Evolutionary conservation across 2,329 filamentous ascomycete genomes (phyloP), one percentile per base, ranked within the genome.

Genomic region (Colletotrichum limetticola): DNA sequence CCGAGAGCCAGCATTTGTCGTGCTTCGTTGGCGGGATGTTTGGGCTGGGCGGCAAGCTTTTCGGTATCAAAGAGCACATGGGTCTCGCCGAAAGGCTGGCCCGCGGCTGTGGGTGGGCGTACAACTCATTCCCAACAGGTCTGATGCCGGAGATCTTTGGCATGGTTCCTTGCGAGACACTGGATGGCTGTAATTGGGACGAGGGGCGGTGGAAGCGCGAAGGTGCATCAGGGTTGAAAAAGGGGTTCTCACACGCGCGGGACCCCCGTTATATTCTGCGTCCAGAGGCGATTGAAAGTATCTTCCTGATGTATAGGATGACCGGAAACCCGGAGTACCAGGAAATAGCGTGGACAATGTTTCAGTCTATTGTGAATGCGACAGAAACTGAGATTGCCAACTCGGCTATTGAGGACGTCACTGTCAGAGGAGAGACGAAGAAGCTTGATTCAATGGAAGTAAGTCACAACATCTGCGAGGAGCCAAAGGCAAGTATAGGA

Each of bases 211-310:
- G 74, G 74, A 60, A 61, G 64, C 57, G 60, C 24, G 78, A 75
- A 42, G 78, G 77, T 30, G 77, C 79, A 11, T 74, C 77, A 1
- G 74, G 74, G 9, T 66, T 81, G 22, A 79, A 79, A 6, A 86
- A 88, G 12, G 93, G 94, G 0, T 95, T 94, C 80, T 91, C 87
- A 60, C 88, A 91, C 75, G 83, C 83, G n/a, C 86, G 82, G 0
- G 87, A 89, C 66, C 79, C 86, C 0, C 83, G 85, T 3, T 90
- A 90, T 70, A 80, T 87, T 24, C 82, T 90, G n/a, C 80, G 88
- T 0, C 86, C 86, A 0, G 86, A 88, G 75, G 86, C 86, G 11
- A 84, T 88, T 61, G 86, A 88, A 79, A 87, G 85, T 76, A 82
- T 90, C 26, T 90, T 90, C 72, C 77, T 88, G 63, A 82, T 89